A percentile compares a stretch with the other conserved stretches of the same genome.
These are phyloP conservation scores for Corynascus novoguineensis DNA, from an alignment of 495 filamentous ascomycete species.

Conservation along the genomic window DNA sequence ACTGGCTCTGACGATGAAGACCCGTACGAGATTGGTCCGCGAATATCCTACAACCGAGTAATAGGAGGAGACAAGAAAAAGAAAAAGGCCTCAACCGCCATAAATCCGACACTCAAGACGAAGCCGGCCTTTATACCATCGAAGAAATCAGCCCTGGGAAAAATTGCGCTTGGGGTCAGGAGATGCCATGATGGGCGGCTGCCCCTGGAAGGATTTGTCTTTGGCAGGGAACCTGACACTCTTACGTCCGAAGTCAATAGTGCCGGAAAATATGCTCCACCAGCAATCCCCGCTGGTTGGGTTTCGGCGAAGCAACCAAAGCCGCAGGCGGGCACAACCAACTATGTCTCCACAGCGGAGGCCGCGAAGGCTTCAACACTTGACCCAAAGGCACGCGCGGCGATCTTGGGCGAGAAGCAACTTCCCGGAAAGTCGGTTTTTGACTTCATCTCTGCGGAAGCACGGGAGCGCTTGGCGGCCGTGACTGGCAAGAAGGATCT, in stretches of 20 bases:
- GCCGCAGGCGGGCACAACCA: constrained; percentile 28
- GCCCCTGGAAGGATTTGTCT: constrained; percentile 78
- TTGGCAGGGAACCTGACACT: constrained; percentile 53
- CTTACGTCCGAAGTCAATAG: constrained; percentile 49
- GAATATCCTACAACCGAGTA: constrained; percentile 80
- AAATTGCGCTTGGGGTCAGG: constrained; percentile 52
- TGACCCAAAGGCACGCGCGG: constrained; percentile 72
- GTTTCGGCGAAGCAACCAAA: constrained; percentile 55
- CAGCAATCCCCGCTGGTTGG: constrained; percentile 73
- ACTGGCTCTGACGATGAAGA: constrained; percentile 97
- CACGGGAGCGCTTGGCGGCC: constrained; percentile 68
- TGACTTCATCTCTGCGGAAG: constrained; percentile 79
- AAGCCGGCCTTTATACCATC: constrained; percentile 71
- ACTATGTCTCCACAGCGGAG: constrained; percentile 65
- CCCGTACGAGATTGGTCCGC: constrained; percentile 84
- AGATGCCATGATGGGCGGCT: constrained; percentile 87
- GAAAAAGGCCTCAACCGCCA: constrained; percentile 52
- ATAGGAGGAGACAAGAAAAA: constrained; percentile 86
- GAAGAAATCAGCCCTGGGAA: constrained; percentile 59
- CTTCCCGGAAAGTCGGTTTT: constrained; percentile 93
- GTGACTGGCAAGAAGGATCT: constrained; percentile 71
- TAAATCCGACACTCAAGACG: constrained; percentile 59
- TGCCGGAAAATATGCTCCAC: constrained; percentile 65
- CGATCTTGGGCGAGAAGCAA: constrained; percentile 72
- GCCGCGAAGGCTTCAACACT: constrained; percentile 70